Conservation (phyloP, 2,329 filamentous ascomycete genomes). For the Cryoendolithus antarcticus region DNA sequence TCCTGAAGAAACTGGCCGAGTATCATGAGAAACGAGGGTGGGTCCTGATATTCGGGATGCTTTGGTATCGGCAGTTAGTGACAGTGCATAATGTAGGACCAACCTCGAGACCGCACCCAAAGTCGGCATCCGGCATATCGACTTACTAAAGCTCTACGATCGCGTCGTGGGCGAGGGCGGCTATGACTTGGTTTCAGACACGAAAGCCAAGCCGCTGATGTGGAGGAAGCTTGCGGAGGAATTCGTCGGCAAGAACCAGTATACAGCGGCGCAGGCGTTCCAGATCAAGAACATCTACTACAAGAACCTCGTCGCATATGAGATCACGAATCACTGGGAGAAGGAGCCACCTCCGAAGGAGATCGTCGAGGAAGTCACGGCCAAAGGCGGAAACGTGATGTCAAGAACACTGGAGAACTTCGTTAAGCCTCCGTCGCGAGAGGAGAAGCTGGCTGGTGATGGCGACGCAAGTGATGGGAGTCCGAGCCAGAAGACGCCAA, state of each 20-base stretch:
- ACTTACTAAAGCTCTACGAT: slow-evolving; percentile 67
- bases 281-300: slow-evolving; percentile 80
- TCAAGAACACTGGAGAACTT: slow-evolving; percentile 70
- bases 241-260: slow-evolving; percentile 60
- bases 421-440: slow-evolving; percentile 35
- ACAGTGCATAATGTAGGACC: slow-evolving; percentile 37
- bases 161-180: slow-evolving; percentile 65
- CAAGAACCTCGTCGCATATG: slow-evolving; percentile 72
- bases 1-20: slow-evolving; percentile 58
- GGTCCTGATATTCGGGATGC: slow-evolving; percentile 9
- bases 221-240: slow-evolving; percentile 72
- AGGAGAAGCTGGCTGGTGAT: slow-evolving; percentile 29
- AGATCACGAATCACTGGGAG: slow-evolving; percentile 65
- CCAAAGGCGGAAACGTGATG: slow-evolving; percentile 70
- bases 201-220: slow-evolving; percentile 64
- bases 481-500: slow-evolving; percentile 37
- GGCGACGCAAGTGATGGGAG: slow-evolving; percentile 40
- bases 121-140: slow-evolving; percentile 63
- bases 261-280: slow-evolving; percentile 74
- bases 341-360: slow-evolving; percentile 77
- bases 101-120: slow-evolving; percentile 69
- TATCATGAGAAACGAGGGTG: slow-evolving; percentile 69
- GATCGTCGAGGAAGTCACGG: slow-evolving; percentile 68
- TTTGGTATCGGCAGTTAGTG: not conserved
- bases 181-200: slow-evolving; percentile 63